phyloP scores from a whole-genome alignment of 306 rosid species.

The Urtica urens region DNA sequence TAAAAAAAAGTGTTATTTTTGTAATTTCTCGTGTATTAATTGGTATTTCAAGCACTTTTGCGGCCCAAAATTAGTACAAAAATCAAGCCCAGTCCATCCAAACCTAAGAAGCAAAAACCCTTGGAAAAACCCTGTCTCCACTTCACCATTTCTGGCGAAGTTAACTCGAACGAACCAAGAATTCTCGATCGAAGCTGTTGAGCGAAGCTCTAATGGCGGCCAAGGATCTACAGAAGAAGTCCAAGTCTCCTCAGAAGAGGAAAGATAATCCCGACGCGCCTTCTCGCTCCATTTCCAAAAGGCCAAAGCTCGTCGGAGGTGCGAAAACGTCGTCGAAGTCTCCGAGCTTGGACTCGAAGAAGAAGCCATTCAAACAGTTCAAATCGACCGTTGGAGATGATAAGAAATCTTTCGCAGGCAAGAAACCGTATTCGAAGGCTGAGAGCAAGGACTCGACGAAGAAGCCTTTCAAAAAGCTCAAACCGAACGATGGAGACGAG shows the following conservation, averaged over 20 bases:
- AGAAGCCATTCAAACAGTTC: slow-evolving; percentile 17
- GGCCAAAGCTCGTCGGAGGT: slow-evolving; percentile 25
- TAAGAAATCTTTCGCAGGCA: slow-evolving; percentile 5
- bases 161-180: background rate
- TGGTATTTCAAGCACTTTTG: background rate
- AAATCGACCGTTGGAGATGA: slow-evolving; percentile 20
- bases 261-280: slow-evolving; percentile 36
- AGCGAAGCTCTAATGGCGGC: slow-evolving; percentile 48
- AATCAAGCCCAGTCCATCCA: no score
- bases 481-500: slow-evolving; percentile 21
- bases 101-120: slow-evolving; percentile 20
- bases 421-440: slow-evolving; percentile 12
- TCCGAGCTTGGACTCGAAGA: background rate
- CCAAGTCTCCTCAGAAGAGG: slow-evolving; percentile 42
- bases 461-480: slow-evolving; percentile 17
- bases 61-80: no score
- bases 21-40: no score
- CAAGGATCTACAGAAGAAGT: slow-evolving; percentile 26
- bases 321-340: slow-evolving; percentile 14
- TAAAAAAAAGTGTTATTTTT: no score
- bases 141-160: background rate
- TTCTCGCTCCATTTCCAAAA: slow-evolving; percentile 29
- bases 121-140: slow-evolving; percentile 12
- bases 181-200: no score
- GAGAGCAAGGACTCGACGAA: background rate